Evolutionary conservation across 331 rosid genomes (phyloP).

Genomic region (Pyrus hybrid): DNA sequence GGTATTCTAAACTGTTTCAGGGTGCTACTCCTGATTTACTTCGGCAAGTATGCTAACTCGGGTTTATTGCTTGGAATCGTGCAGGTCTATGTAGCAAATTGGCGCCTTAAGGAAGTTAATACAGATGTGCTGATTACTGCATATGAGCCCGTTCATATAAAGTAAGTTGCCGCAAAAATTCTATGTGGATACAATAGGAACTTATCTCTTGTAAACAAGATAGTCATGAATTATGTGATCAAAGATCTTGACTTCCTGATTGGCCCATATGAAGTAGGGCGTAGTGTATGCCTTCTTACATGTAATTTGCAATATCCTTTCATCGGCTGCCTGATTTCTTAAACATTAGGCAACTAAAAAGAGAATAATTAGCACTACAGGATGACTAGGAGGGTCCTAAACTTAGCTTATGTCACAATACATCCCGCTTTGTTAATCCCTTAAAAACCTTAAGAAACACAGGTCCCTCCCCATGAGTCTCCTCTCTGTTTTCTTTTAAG

Average conservation of each 20-base stretch:
- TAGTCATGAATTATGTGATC: neutral
- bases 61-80: slow-evolving; percentile 1
- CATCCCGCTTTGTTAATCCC: neutral
- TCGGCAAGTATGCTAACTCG: neutral
- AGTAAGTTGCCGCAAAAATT: slow-evolving; percentile 35
- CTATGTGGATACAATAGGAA: neutral
- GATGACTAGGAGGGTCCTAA: neutral
- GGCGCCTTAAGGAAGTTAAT: slow-evolving; percentile 71
- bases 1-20: neutral
- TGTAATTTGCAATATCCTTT: neutral
- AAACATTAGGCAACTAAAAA: neutral
- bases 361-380: neutral
- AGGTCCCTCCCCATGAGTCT: neutral
- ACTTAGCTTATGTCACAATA: neutral
- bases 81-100: slow-evolving; percentile 86
- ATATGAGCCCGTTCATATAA: slow-evolving; percentile 83
- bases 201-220: neutral
- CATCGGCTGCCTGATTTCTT: neutral
- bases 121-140: slow-evolving; percentile 78
- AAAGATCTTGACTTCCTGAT: neutral
- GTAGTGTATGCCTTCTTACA: neutral
- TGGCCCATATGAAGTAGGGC: neutral
- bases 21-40: neutral
- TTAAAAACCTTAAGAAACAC: neutral
- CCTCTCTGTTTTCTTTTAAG: neutral